Conservation (phyloP, 805 yeast genomes). For the Zygoascus flipseniorum region DNA sequence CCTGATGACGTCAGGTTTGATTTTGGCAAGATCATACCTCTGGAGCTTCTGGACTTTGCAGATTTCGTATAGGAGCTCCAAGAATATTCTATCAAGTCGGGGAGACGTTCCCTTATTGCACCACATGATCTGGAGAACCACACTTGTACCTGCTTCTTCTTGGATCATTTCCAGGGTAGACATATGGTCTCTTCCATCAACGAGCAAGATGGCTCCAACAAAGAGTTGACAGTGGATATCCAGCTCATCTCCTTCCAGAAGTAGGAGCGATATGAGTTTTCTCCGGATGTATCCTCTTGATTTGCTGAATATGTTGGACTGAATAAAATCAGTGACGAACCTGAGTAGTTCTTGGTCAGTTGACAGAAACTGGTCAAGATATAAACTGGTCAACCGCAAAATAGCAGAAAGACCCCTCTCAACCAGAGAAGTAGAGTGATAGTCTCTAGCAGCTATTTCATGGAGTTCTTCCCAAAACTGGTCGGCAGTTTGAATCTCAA, state of each 20-base stretch:
- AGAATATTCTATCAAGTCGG: slow-evolving; percentile 35
- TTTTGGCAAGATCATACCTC: slow-evolving; percentile 32
- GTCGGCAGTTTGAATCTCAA: slow-evolving; percentile 19
- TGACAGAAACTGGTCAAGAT: slow-evolving; percentile 21
- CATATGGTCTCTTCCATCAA: slow-evolving; percentile 37
- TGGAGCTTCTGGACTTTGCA: slow-evolving; percentile 43
- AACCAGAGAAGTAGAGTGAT: slow-evolving; percentile 32
- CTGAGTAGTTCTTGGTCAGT: slow-evolving; percentile 31
- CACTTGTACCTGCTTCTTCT: slow-evolving; percentile 45
- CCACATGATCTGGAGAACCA: slow-evolving; percentile 37
- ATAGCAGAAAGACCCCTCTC: slow-evolving; percentile 21
- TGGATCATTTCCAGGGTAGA: slow-evolving; percentile 38
- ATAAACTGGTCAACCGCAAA: slow-evolving; percentile 20
- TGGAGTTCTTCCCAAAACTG: slow-evolving; percentile 39
- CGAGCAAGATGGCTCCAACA: slow-evolving; percentile 36
- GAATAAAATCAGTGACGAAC: slow-evolving; percentile 37
- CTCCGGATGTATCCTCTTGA: slow-evolving; percentile 37
- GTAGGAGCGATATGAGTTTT: slow-evolving; percentile 29
- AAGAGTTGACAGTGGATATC: slow-evolving; percentile 29
- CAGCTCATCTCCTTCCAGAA: slow-evolving; percentile 18
- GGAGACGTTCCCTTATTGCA: slow-evolving; percentile 29
- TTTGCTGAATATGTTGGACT: slow-evolving; percentile 48
- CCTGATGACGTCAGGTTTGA: slow-evolving; percentile 40
- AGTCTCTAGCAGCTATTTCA: slow-evolving; percentile 37
- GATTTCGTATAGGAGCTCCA: slow-evolving; percentile 48